Base-by-base conservation (phyloP, 1,284 basidiomycete genomes). In the Apiotrichum sp. region DNA sequence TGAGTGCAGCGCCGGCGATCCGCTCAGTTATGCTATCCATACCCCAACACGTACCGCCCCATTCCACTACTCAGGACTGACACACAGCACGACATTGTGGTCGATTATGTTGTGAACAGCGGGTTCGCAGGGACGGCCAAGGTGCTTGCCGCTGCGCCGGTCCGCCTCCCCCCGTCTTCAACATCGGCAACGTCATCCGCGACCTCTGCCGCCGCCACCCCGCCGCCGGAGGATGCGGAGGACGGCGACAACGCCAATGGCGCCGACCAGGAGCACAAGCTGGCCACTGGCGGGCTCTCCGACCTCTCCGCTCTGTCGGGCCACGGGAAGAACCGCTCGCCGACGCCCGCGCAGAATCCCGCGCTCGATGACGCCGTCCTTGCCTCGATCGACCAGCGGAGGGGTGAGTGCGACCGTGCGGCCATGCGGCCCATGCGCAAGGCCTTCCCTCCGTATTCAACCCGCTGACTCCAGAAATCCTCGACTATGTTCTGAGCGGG, bases 401-500 rank as follows among this genome's bases (percentile, higher is more conserved):
- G 70, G 53, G 66, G 72, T 73, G 54, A 54, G 67, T 65, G 42
- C 13, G 14, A 36, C 34, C 6, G 32, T 22, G 22, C 22, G 22
- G 22, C 22, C 22, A 22, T 22, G 22, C 22, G 22, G 22, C 22
- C 22, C 22, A 22, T 22, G 22, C 22, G 22, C 22, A 22, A 22
- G 22, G 22, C 22, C 22, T 22, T 22, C 22, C 22, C 22, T 22
- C 22, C 22, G 22, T 22, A 22, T 22, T 22, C 22, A 22, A 22
- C 22, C 22, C 22, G 22, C 22, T 22, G 22, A 22, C 35, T 6
- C 6, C 16, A 36, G 14, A 31, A 14, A 71, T 73, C 46, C 59
- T 74, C 45, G 65, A 74, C 58, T 59, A 62, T 49, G 68, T 74
- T 16, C 62, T 74, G 7, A 70, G 65, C 43, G 73, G 73, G 0